Evolutionary conservation across 1,284 basidiomycete species (phyloP), one percentile per base, ranked within the genome.

Genomic region (Coniophora puteana): DNA sequence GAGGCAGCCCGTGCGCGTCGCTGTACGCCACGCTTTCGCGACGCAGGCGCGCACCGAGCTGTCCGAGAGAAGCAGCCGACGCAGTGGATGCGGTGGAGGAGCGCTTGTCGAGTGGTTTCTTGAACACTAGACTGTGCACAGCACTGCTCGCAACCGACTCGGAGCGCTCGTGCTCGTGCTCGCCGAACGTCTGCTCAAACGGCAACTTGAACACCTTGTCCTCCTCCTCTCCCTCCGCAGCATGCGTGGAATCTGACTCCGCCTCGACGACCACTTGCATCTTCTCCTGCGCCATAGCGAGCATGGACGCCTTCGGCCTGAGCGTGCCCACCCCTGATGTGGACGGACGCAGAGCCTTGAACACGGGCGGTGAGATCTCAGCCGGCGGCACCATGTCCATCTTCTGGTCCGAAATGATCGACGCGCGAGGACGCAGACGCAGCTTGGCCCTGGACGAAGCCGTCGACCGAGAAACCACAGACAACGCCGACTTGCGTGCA

Each of bases 291-390:
- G 18, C 43, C 21, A 42, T 14, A 1, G 43, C 20, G 8, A 54
- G 52, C 3, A 57, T 41, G 1, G 54, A 44, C 13, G 53, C 48
- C 3, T 47, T 28, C 0, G 52, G 49, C n/a, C n/a, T n/a, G n/a
- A n/a, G n/a, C 20, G 23, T 12, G 14, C 31, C 12, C 6, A 50
- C 32, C 32, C 57, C 60, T 2, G 49, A 38, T 23, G 51, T 68
- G 0, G 79, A 71, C 8, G 80, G 80, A 1, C 67, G 67, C 17
- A 84, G 66, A 0, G 82, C 74, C 38, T 76, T 74, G 60, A 84
- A 78, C 0, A 79, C 72, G 0, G 73, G 71, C 0, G 68, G 67
- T 1, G 74, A 58, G 10, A 71, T 69, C 17, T 50, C 62, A 4
- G 74, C 72, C 0, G 77, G 76, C 2, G 78, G 78, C 5, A 67